Conservation (phyloP, 768 basidiomycete genomes). For the Naganishia friedmannii region DNA sequence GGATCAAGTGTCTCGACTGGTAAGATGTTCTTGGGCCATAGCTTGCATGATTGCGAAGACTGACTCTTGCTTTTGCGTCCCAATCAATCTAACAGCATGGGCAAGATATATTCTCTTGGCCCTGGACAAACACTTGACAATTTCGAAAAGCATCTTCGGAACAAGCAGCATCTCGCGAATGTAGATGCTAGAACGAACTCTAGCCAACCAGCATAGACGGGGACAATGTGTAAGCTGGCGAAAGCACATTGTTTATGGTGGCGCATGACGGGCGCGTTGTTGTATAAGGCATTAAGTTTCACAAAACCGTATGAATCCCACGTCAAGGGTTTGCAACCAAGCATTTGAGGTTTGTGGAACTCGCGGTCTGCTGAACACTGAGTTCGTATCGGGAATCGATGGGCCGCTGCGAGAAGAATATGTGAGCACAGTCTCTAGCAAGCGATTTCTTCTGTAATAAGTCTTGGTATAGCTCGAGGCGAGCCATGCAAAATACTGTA, state of each 20-base stretch:
- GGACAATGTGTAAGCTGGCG: background rate
- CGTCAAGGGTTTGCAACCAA: no score
- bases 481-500: no score
- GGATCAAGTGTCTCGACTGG: conserved; percentile 96
- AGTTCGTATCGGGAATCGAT: no score
- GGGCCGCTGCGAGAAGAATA: no score
- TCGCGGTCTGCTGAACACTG: no score
- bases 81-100: conserved; percentile 37
- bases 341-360: no score
- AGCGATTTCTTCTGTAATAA: no score
- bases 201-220: background rate
- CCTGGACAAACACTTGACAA: conserved; percentile 80
- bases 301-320: background rate
- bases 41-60: background rate
- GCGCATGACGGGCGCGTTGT: background rate
- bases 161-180: conserved; percentile 50
- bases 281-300: background rate
- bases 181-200: conserved; percentile 29
- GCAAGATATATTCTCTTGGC: conserved; percentile 82
- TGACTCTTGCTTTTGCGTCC: background rate
- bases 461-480: no score
- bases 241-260: background rate
- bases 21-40: conserved; percentile 49
- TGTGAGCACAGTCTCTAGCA: no score
- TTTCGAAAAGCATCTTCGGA: conserved; percentile 81